Evolutionary conservation across 176 grass and related monocot genomes (phyloP).

Genomic region (Puccinellia tenuiflora): DNA sequence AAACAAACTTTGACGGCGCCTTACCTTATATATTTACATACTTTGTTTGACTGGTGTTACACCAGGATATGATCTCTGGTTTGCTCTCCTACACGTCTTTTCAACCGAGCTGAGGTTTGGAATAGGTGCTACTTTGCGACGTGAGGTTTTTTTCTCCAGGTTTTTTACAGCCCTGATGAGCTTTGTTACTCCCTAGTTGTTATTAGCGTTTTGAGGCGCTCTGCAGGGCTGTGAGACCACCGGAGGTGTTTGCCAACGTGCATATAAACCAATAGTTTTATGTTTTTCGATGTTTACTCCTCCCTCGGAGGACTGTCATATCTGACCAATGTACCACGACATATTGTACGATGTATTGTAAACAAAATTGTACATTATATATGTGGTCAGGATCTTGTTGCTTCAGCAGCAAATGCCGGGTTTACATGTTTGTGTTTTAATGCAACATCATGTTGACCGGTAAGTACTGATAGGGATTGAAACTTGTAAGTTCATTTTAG

Average conservation of each 20-base stretch:
- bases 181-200: conserved; percentile 32
- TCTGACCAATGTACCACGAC: neutral
- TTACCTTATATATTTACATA: conserved; percentile 13
- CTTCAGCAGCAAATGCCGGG: no score
- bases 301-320: conserved; percentile 37
- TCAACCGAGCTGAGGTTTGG: neutral
- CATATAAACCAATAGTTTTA: conserved; percentile 26
- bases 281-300: conserved; percentile 28
- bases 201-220: conserved; percentile 46
- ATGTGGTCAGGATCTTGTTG: no score
- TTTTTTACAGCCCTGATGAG: conserved; percentile 69
- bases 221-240: conserved; percentile 64
- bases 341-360: neutral
- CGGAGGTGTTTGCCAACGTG: conserved; percentile 32
- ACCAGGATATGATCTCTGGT: conserved; percentile 23
- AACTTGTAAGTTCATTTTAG: neutral
- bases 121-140: conserved; percentile 25
- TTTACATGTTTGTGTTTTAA: neutral
- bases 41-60: conserved; percentile 45
- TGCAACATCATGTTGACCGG: neutral
- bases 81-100: conserved; percentile 10
- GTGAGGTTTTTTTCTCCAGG: conserved; percentile 48
- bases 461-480: neutral
- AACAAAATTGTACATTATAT: no score
- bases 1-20: neutral